Base-by-base conservation (phyloP, 2,329 filamentous ascomycete species). In the Nigrospora osmanthi region DNA sequence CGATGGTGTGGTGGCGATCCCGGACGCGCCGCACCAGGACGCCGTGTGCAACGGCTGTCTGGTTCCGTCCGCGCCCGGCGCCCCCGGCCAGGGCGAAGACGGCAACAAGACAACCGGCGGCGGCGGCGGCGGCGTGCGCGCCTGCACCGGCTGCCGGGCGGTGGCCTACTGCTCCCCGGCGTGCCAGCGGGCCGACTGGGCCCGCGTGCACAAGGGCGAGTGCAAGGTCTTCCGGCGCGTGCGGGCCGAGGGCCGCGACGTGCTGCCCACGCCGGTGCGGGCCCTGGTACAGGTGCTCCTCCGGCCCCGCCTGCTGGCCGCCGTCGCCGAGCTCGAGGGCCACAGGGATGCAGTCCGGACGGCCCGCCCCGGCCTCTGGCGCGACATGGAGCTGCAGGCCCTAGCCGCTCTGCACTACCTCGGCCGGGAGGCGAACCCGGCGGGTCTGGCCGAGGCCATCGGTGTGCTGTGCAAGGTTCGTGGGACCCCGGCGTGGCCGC, bases 111-210 rank as follows among this genome's bases (percentile, higher is more conserved):
- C n/a, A n/a, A n/a, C n/a, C n/a, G n/a, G n/a, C n/a, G n/a, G n/a
- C n/a, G n/a, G n/a, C n/a, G n/a, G 41, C 53, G 28, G 52, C 51
- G 17, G 39, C 45, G 34, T 39, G 35, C 30, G 57, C 19, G 65
- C 68, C 17, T 83, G 80, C 60, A 71, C 71, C 0, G 71, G 66
- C 40, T 83, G 80, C 62, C 69, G 65, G 28, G 65, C 70, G 2
- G 68, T 70, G 4, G 68, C 64, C 23, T 83, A 83, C 66, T 83
- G 80, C 63, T 65, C 66, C 42, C 45, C 62, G 9, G 51, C 56
- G 6, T 83, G 80, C 60, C 80, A 83, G 61, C 63, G 64, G 19
- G 62, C 68, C 2, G 71, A 76, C 55, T 83, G 80, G 78, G 58
- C 59, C 9, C 56, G 58, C 2, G 64, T 68, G 35, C 80, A 83